Evolutionary conservation across 83 land plant species (phyloP).

Genomic region (Larix sibirica): DNA sequence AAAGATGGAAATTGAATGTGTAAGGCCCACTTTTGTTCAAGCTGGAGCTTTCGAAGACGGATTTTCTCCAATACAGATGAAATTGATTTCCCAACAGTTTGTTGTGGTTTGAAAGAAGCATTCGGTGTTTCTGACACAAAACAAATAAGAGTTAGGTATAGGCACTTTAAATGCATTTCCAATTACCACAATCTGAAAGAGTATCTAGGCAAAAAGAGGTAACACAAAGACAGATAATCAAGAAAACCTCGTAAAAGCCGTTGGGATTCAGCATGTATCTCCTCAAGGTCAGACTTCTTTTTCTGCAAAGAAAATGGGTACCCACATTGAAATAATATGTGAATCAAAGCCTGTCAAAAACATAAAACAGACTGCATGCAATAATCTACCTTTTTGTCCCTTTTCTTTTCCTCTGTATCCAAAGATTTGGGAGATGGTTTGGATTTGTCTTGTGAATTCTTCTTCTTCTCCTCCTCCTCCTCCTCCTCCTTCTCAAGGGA

Average conservation of each 20-base stretch:
- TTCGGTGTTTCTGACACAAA: slow-evolving; percentile 52
- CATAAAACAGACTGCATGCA: not conserved
- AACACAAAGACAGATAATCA: not conserved
- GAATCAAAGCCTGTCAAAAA: not conserved
- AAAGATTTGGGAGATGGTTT: not conserved
- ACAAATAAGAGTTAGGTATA: not conserved
- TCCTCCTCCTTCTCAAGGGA: not conserved
- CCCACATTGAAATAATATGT: not conserved
- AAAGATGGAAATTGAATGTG: not conserved
- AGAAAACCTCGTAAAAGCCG: slow-evolving; percentile 56
- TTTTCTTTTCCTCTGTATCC: slow-evolving; percentile 9
- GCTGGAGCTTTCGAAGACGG: slow-evolving; percentile 48
- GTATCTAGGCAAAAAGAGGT: not conserved
- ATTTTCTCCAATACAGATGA: slow-evolving; percentile 73
- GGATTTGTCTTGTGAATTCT: not conserved
- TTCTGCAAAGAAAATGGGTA: slow-evolving; percentile 28
- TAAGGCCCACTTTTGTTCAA: slow-evolving; percentile 39
- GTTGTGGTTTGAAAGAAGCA: slow-evolving; percentile 52
- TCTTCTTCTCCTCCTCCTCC: slow-evolving; percentile 9
- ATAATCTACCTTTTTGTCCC: slow-evolving; percentile 20
- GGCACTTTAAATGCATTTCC: not conserved
- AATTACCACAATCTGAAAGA: not conserved
- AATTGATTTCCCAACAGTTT: slow-evolving; percentile 52
- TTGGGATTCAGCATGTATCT: slow-evolving; percentile 65
- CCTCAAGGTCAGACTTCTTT: slow-evolving; percentile 26